These are phyloP conservation scores for Cercospora sesami DNA, from an alignment of 2,329 filamentous ascomycete genomes.

Conservation along the genomic window DNA sequence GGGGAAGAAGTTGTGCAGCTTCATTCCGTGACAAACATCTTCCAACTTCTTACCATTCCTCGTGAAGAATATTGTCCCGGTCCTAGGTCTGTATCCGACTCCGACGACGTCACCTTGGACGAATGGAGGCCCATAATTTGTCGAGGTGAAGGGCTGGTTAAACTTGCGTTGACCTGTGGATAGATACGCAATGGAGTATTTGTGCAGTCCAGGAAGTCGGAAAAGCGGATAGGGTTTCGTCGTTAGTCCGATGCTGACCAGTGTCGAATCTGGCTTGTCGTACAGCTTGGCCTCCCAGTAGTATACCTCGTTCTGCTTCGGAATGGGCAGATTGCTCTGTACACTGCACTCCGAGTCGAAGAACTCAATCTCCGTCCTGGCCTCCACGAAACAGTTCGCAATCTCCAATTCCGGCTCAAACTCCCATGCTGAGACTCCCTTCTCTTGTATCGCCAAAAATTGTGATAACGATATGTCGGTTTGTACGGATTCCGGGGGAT, in stretches of 20 bases:
- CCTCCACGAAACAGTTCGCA: conserved; percentile 98
- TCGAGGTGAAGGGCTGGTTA: conserved; percentile 85
- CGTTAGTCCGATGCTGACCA: conserved; percentile 87
- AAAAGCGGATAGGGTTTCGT: conserved; percentile 98
- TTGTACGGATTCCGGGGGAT: conserved; percentile 90
- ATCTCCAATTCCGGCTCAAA: conserved; percentile 99
- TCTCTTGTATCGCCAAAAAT: conserved; percentile 97
- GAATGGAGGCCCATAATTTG: conserved; percentile 77
- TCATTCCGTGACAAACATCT: conserved; percentile 88
- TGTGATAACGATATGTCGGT: conserved; percentile 98
- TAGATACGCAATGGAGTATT: conserved; percentile 85
- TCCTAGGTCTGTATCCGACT: conserved; percentile 90
- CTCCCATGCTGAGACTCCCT: conserved; percentile 99
- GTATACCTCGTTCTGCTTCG: conserved; percentile 98
- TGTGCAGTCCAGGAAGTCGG: conserved; percentile 88
- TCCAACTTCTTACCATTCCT: conserved; percentile 97
- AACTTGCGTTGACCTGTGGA: conserved; percentile 83
- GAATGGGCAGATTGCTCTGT: conserved; percentile 92
- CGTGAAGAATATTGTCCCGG: conserved; percentile 95
- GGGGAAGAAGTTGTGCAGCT: conserved; percentile 95
- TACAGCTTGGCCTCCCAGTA: conserved; percentile 99
- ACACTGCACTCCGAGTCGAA: conserved; percentile 98
- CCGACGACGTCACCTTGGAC: conserved; percentile 95
- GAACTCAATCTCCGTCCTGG: conserved; percentile 94
- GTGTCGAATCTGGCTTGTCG: conserved; percentile 86